phyloP scores from a whole-genome alignment of 1,284 basidiomycete species.

The Mycena sp. region DNA sequence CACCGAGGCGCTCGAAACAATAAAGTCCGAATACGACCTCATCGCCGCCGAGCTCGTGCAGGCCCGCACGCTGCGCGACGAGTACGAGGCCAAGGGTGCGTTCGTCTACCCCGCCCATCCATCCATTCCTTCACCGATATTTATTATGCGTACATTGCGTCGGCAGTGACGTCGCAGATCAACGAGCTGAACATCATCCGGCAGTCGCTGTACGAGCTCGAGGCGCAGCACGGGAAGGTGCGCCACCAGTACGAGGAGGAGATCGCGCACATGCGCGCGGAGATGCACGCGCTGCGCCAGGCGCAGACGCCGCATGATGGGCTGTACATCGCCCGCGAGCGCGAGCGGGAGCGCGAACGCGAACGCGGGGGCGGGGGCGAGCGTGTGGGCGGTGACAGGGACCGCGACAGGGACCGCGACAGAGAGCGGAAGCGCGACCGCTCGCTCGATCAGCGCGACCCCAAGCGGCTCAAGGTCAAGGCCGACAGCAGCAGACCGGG shows the following conservation, averaged over 20 bases:
- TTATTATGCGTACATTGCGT: slow-evolving; percentile 41
- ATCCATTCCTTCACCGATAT: slow-evolving; percentile 36
- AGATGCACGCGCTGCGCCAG: slow-evolving; percentile 62
- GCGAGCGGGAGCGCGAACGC: slow-evolving; percentile 45
- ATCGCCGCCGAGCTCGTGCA: slow-evolving; percentile 75
- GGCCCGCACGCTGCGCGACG: slow-evolving; percentile 85
- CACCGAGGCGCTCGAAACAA: slow-evolving; percentile 84
- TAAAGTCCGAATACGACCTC: slow-evolving; percentile 88
- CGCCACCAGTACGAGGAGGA: slow-evolving; percentile 57
- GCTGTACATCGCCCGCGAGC: slow-evolving; percentile 45
- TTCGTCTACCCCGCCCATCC: not conserved
- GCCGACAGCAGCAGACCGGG: not conserved
- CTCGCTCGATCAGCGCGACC: slow-evolving; percentile 40
- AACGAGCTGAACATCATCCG: slow-evolving; percentile 57
- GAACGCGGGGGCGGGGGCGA: slow-evolving; percentile 44
- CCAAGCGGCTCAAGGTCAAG: slow-evolving; percentile 54
- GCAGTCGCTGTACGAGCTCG: slow-evolving; percentile 57
- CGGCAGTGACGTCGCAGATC: slow-evolving; percentile 52
- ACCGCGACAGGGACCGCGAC: slow-evolving; percentile 36
- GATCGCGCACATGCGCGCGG: slow-evolving; percentile 65
- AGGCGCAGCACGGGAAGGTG: slow-evolving; percentile 54
- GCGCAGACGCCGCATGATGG: slow-evolving; percentile 32
- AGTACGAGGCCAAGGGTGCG: slow-evolving; percentile 89
- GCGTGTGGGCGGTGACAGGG: no score
- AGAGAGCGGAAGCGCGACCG: slow-evolving; percentile 30